Evolutionary conservation across 2,329 filamentous ascomycete species (phyloP).

Genomic region (Diaporthe australafricana): DNA sequence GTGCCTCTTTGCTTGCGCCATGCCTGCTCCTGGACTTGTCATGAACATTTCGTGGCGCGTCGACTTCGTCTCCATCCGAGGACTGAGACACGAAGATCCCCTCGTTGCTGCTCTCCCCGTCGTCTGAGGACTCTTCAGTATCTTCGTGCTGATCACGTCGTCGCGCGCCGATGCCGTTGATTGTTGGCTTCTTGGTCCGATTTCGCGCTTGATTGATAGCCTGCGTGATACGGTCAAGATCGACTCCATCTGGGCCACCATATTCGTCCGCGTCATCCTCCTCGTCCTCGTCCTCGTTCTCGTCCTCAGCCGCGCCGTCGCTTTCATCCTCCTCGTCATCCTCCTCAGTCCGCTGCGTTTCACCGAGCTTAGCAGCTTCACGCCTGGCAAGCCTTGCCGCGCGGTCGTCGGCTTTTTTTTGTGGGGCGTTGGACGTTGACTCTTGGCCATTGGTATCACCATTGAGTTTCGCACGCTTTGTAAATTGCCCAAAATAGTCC

Average conservation of each 20-base stretch:
- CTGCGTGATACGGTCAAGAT: slow-evolving; percentile 12
- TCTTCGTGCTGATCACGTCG: background rate
- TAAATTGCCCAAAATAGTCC: slow-evolving; percentile 22
- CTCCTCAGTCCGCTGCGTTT: background rate
- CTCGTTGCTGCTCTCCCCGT: background rate
- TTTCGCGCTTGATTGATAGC: slow-evolving; percentile 30
- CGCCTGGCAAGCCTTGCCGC: slow-evolving; percentile 6
- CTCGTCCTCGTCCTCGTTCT: background rate
- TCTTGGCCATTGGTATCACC: background rate
- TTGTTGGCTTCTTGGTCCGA: background rate
- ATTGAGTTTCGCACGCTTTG: slow-evolving; percentile 5
- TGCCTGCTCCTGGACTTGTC: background rate
- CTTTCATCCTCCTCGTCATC: background rate
- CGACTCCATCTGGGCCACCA: background rate
- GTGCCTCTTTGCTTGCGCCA: background rate
- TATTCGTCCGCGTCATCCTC: slow-evolving; percentile 26
- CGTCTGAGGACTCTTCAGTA: background rate
- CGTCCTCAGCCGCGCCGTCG: background rate
- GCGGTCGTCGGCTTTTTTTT: background rate
- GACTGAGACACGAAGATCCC: background rate
- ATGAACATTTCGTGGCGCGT: background rate
- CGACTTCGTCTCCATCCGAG: background rate
- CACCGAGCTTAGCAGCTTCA: background rate
- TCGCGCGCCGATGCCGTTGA: slow-evolving; percentile 16
- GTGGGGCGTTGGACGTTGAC: background rate